These are phyloP conservation scores for Hypoxylon sp. DNA, from an alignment of 2,329 filamentous ascomycete genomes.

Conservation along the genomic window DNA sequence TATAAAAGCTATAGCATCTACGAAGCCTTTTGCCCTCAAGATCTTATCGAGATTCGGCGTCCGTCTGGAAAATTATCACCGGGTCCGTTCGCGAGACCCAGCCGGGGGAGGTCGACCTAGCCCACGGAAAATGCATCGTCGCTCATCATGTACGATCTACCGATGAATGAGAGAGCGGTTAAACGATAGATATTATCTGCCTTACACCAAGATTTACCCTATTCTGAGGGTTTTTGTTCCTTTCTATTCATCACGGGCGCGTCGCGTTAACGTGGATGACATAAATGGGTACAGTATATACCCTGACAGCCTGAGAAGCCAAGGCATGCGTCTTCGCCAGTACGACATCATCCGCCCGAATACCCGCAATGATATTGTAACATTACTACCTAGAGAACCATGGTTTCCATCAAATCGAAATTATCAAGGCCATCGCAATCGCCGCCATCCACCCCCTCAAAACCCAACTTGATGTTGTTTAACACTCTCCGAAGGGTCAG, in stretches of 20 bases:
- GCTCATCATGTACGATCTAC: slow-evolving; percentile 40
- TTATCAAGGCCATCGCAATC: too few species aligned
- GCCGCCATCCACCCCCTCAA: too few species aligned
- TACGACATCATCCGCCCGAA: too few species aligned
- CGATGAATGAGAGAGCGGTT: slow-evolving; percentile 44
- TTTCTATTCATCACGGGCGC: slow-evolving; percentile 51
- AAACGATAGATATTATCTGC: slow-evolving; percentile 44
- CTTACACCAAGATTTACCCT: slow-evolving; percentile 43
- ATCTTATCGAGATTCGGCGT: too few species aligned
- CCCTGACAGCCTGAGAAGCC: slow-evolving; percentile 55
- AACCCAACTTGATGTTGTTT: too few species aligned
- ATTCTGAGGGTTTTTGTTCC: slow-evolving; percentile 43
- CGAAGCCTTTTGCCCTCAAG: too few species aligned
- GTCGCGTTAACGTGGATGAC: slow-evolving; percentile 53
- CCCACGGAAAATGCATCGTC: slow-evolving; percentile 40
- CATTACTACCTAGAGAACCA: too few species aligned
- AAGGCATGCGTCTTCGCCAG: slow-evolving; percentile 57
- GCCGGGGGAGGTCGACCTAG: slow-evolving; percentile 42
- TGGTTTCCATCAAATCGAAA: too few species aligned
- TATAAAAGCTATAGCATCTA: too few species aligned
- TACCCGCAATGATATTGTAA: too few species aligned
- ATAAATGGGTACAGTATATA: too few species aligned
- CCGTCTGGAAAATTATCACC: slow-evolving; percentile 41
- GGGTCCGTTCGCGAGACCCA: slow-evolving; percentile 41
- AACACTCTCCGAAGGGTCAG: too few species aligned